Conservation (phyloP, 352 stramenopile genomes). For the Pythium aquatile region DNA sequence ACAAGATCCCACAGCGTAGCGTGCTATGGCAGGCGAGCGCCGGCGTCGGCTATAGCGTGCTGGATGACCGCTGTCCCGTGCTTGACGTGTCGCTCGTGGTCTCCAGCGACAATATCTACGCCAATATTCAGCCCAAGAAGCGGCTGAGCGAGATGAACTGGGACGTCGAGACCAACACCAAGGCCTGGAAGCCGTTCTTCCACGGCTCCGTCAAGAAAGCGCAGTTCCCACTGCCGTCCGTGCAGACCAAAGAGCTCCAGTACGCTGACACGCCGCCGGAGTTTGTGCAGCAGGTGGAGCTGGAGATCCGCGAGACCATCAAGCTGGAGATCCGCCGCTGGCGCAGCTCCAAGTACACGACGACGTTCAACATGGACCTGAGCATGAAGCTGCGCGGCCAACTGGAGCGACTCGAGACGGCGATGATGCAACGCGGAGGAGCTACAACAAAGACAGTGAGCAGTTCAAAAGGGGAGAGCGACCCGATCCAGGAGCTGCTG, state of each 20-base stretch:
- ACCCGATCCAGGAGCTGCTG: constrained; percentile 24
- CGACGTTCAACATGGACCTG: constrained; percentile 86
- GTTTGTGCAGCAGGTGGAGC: constrained; percentile 71
- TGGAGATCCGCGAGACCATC: constrained; percentile 74
- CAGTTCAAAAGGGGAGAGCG: constrained; percentile 7
- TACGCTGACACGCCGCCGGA: constrained; percentile 59
- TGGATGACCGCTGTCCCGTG: constrained; percentile 83
- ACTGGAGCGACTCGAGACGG: constrained; percentile 67
- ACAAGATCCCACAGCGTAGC: constrained; percentile 43
- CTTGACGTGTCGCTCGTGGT: constrained; percentile 84
- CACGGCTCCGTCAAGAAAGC: constrained; percentile 26
- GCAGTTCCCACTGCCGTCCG: constrained; percentile 33
- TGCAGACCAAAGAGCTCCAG: constrained; percentile 55
- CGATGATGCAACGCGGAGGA: constrained; percentile 10
- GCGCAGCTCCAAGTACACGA: constrained; percentile 79
- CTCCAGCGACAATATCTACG: constrained; percentile 89
- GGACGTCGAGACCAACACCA: constrained; percentile 74
- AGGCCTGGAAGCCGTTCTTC: constrained; percentile 88
- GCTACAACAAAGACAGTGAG: background rate
- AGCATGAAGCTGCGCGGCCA: constrained; percentile 72
- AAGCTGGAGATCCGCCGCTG: constrained; percentile 88
- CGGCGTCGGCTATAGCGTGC: constrained; percentile 69
- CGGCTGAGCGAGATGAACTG: constrained; percentile 70
- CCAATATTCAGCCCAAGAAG: constrained; percentile 74
- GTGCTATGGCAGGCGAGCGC: constrained; percentile 91